A percentile compares a stretch with the other conserved stretches of the same genome.
These are phyloP conservation scores for Lachancea thermotolerans DNA, from an alignment of 805 yeast species.

Conservation along the genomic window DNA sequence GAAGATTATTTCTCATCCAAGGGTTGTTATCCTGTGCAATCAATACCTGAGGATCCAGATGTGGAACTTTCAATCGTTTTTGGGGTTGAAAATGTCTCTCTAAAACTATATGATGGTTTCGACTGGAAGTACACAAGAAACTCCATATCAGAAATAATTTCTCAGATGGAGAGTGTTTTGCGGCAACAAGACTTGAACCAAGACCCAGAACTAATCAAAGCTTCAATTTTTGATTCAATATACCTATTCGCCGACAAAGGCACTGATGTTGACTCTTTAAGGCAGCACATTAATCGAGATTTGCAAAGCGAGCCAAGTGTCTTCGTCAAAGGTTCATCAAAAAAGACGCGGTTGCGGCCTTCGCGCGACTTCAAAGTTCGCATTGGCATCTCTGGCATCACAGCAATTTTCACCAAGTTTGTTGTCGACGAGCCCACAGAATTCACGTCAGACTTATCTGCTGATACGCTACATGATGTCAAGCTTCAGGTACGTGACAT, in stretches of 20 bases:
- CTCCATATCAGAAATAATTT: slow-evolving; percentile 58
- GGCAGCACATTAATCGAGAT: slow-evolving; percentile 48
- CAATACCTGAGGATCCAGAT: not conserved
- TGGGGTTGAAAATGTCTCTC: slow-evolving; percentile 19
- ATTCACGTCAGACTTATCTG: slow-evolving; percentile 26
- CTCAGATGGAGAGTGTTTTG: slow-evolving; percentile 45
- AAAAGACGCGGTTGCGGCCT: slow-evolving; percentile 54
- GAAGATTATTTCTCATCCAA: slow-evolving; percentile 1
- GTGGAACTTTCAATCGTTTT: not conserved
- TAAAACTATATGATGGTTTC: slow-evolving; percentile 78
- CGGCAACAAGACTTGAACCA: slow-evolving; percentile 12
- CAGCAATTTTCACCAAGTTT: slow-evolving; percentile 39
- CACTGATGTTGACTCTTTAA: slow-evolving; percentile 39
- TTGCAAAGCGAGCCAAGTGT: slow-evolving; percentile 34
- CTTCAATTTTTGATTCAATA: slow-evolving; percentile 59
- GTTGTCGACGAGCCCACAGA: slow-evolving; percentile 42
- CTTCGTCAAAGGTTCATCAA: slow-evolving; percentile 23
- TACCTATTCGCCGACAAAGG: slow-evolving; percentile 48
- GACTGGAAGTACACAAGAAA: slow-evolving; percentile 81
- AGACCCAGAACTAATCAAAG: slow-evolving; percentile 10
- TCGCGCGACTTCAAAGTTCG: slow-evolving; percentile 55
- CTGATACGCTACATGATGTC: slow-evolving; percentile 44
- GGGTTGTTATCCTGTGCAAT: not conserved
- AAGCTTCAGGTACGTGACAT: slow-evolving; percentile 47
- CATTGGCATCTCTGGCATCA: slow-evolving; percentile 50